A percentile compares a stretch with the other conserved stretches of the same genome.
Conservation (phyloP, 129 eudicot species). For the Tagetes erecta region DNA sequence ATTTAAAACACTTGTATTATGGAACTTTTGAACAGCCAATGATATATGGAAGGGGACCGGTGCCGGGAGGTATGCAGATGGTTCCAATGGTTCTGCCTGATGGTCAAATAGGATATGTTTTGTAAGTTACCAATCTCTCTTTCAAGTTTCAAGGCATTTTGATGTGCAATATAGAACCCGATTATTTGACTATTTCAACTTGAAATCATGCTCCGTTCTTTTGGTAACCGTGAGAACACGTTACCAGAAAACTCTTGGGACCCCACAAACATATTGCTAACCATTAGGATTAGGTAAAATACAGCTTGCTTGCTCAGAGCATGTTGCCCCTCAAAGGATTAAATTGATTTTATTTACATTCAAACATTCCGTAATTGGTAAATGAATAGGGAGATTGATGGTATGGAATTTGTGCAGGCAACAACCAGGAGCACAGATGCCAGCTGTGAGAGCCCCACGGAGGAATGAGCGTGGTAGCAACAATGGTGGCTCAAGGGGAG, state of each 20-base stretch:
- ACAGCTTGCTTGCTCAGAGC: too few species aligned
- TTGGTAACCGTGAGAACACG: too few species aligned
- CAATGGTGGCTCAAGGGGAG: constrained; percentile 54
- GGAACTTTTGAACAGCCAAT: constrained; percentile 56
- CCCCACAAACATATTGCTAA: too few species aligned
- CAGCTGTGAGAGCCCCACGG: constrained; percentile 61
- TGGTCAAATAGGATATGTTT: constrained; percentile 96
- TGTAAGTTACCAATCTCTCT: constrained; percentile 60
- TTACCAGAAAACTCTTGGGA: too few species aligned
- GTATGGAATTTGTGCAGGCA: constrained; percentile 52
- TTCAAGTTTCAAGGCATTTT: not conserved
- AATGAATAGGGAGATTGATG: not conserved
- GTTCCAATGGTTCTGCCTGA: constrained; percentile 98
- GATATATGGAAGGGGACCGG: constrained; percentile 96
- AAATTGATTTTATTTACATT: not conserved
- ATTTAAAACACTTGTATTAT: constrained; percentile 8
- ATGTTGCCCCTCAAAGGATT: too few species aligned
- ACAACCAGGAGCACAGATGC: constrained; percentile 81
- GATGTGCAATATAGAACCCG: not conserved
- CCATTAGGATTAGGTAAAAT: too few species aligned
- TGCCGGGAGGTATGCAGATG: constrained; percentile 99
- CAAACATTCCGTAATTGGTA: not conserved
- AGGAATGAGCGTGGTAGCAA: constrained; percentile 68
- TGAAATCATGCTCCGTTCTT: not conserved
- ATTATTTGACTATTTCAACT: not conserved